Percentiles rank a stretch among this genome's conserved stretches.
Conservation (phyloP, 768 basidiomycete genomes). For the Fomitopsis serialis region DNA sequence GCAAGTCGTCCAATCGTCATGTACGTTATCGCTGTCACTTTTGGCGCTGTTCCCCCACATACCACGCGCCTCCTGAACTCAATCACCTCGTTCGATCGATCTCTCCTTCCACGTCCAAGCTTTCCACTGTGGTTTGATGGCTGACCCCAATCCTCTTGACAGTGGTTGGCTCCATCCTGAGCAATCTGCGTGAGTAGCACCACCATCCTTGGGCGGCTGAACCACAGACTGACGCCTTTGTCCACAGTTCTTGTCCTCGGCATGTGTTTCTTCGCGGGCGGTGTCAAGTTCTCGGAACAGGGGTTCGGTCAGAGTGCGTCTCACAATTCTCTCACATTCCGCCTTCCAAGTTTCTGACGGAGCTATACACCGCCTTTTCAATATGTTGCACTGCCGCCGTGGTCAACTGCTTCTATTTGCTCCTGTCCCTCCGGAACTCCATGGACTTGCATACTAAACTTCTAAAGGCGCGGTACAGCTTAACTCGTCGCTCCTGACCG, state of each 20-base stretch:
- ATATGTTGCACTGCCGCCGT: not conserved
- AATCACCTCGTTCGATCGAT: not conserved
- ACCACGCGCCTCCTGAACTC: not conserved
- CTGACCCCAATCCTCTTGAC: not conserved
- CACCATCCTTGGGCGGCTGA: not conserved
- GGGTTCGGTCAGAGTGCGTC: slow-evolving; percentile 68
- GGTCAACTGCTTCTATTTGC: not conserved
- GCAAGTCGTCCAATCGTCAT: slow-evolving; percentile 38
- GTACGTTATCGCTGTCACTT: slow-evolving; percentile 21
- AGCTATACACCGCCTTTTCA: not conserved
- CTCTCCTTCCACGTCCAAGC: not conserved
- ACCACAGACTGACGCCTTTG: not conserved
- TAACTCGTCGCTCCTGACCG: slow-evolving; percentile 68
- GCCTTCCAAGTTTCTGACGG: not conserved
- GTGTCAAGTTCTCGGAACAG: slow-evolving; percentile 72
- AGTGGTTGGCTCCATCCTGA: slow-evolving; percentile 44
- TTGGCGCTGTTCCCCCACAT: not conserved
- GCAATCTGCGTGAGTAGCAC: slow-evolving; percentile 33
- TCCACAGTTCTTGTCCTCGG: slow-evolving; percentile 54
- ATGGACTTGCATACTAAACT: not conserved
- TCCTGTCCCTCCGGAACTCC: not conserved
- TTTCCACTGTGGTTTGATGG: not conserved
- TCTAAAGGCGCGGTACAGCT: slow-evolving; percentile 55
- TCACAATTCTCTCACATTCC: not conserved
- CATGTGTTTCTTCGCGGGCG: slow-evolving; percentile 90